phyloP scores from a whole-genome alignment of 2,329 filamentous ascomycete species.

The Pseudomassariella vexata region DNA sequence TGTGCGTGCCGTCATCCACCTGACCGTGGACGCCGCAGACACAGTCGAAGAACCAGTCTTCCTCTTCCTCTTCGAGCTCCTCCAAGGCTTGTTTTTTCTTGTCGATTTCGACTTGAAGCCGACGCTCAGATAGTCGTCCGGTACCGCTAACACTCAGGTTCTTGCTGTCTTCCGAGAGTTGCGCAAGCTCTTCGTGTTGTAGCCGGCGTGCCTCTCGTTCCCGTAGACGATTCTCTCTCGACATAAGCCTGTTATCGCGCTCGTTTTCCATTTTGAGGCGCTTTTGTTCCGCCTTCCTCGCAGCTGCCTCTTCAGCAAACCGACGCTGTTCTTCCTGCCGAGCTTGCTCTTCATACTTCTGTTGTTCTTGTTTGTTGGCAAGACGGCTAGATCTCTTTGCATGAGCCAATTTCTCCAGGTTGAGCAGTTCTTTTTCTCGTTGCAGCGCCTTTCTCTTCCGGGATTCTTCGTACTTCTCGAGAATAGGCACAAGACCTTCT shows the following conservation, averaged over 20 bases:
- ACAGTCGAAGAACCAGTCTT: constrained; percentile 93
- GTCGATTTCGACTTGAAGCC: constrained; percentile 77
- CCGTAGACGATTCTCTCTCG: constrained; percentile 76
- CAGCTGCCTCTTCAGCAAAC: constrained; percentile 57
- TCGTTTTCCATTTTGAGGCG: constrained; percentile 59
- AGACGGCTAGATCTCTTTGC: constrained; percentile 92
- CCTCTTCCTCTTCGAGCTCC: constrained; percentile 63
- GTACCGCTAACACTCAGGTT: constrained; percentile 34
- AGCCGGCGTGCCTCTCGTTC: constrained; percentile 80
- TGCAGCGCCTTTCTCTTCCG: constrained; percentile 64
- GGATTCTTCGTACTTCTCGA: constrained; percentile 72
- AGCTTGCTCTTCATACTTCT: constrained; percentile 65
- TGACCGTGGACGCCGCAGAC: constrained; percentile 85
- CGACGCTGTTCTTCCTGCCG: constrained; percentile 65
- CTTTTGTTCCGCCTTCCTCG: constrained; percentile 61
- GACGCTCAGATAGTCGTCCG: constrained; percentile 68
- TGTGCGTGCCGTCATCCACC: constrained; percentile 91
- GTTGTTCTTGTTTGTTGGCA: constrained; percentile 73
- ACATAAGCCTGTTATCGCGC: constrained; percentile 73
- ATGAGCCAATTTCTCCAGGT: constrained; percentile 80
- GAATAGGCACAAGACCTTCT: constrained; percentile 74
- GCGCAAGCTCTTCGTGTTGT: constrained; percentile 75
- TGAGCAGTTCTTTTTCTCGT: constrained; percentile 73
- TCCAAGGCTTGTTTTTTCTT: constrained; percentile 71
- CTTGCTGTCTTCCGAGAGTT: constrained; percentile 70